Evolutionary conservation across 345 rosid genomes (phyloP).

Genomic region (Salix viminalis): DNA sequence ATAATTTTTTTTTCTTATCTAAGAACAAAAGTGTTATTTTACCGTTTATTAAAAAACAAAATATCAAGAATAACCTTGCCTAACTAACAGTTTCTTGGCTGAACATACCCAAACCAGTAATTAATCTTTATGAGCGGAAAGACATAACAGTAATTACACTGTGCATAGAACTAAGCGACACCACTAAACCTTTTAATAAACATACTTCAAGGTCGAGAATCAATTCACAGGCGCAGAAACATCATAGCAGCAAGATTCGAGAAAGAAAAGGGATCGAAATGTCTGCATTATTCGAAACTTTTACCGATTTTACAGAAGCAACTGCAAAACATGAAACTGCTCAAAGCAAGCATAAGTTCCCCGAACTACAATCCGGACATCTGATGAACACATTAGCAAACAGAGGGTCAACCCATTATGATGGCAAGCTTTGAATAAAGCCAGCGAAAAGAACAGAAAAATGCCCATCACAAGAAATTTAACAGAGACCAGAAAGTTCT

Average conservation of each 20-base stretch:
- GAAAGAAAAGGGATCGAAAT: not conserved
- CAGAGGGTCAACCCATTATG: not conserved
- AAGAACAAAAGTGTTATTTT: too few relatives aligned
- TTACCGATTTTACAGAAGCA: conserved; percentile 13
- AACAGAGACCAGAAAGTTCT: not conserved
- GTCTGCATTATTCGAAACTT: not conserved
- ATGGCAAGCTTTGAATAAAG: not conserved
- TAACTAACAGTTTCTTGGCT: too few relatives aligned
- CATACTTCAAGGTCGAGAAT: not conserved
- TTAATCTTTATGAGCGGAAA: too few relatives aligned
- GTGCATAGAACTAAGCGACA: too few relatives aligned
- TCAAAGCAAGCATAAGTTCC: conserved; percentile 61
- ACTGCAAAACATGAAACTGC: conserved; percentile 39
- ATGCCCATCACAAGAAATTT: not conserved
- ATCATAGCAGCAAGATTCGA: not conserved
- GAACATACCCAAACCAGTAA: too few relatives aligned
- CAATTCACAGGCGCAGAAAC: not conserved
- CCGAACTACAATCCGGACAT: conserved; percentile 37
- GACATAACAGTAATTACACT: too few relatives aligned
- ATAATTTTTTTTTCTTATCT: too few relatives aligned
- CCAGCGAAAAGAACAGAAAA: not conserved
- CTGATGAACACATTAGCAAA: not conserved
- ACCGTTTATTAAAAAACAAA: too few relatives aligned
- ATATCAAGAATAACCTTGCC: too few relatives aligned
- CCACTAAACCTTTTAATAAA: not conserved